Base-by-base conservation (phyloP, 2,329 filamentous ascomycete genomes). In the Didymosphaeria variabile region DNA sequence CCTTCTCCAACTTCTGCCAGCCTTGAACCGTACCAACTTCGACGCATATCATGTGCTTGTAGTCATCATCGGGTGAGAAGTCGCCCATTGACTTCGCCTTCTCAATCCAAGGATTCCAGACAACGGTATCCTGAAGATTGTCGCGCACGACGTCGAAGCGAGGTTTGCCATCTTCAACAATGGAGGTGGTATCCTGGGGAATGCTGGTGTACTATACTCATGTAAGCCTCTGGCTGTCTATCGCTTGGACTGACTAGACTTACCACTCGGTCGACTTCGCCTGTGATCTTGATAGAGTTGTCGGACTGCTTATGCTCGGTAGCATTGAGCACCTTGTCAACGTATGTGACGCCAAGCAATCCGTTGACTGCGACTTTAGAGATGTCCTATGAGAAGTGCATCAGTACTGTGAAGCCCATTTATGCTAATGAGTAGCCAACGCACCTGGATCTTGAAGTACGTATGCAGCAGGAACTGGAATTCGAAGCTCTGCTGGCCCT, bases 71-170 rank as follows among this genome's bases (percentile, higher is more conserved):
- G 53, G 95, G 95, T 60, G 86, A 87, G 77, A 98, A 97, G 79
- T 99, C 95, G 55, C 83, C 88, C 81, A 97, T 97, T 5, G 85
- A 85, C 70, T 88, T 87, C 1, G 92, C 88, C 83, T 96, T 97
- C 65, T 94, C 92, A 44, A 86, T 85, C 93, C 94, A 97, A 1
- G 95, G 95, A 80, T 99, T 99, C 95, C 95, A 99, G 32, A 98
- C 91, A 1, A 97, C 94, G 17, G 95, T 89, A 68, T 98, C 92
- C 64, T 87, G 86, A 67, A 99, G 85, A 67, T 93, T 94, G 79
- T 97, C 93, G 63, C 95, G 88, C 44, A 90, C 87, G 58, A 98
- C 85, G 61, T 89, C 88, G 81, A 91, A 93, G 54, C 86, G 82
- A 15, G 88, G 83, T 72, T 86, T 85, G 62, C 87, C 89, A 53